Base-by-base conservation (phyloP, 2,329 filamentous ascomycete species). In the Pezicula carpinea region DNA sequence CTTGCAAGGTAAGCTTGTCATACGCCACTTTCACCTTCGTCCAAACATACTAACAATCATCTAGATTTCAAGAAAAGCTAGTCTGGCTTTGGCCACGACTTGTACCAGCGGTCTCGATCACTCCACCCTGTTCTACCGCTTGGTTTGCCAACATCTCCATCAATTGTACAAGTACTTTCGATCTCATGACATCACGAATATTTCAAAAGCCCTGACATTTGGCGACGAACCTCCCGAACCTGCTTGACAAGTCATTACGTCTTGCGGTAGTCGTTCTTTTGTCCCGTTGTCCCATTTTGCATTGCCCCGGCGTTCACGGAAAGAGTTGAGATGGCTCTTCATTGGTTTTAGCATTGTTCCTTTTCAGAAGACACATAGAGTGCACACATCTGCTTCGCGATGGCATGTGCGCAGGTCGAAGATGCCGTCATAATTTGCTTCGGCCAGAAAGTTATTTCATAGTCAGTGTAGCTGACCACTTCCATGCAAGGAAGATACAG, bases 1-100 rank as follows among this genome's bases (percentile, higher is more conserved):
- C 73, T 76, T 95, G 64, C 88, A 90, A 76, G 87, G 87, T 90
- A 73, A 23, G 19, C 11, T 23, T 59, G 76, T 70, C 54, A 2
- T 22, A 6, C 14, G 17, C 17, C 10, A 3, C 34, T 11, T 11
- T 6, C 3, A 11, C n/a, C n/a, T 43, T 10, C 19, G 5, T 5
- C 34, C 19, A 21, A 23, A 13, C 15, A 19, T 31, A 39, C 56
- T 61, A 53, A 59, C 57, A 22, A 39, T 3, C 7, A 40, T 35
- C 5, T 26, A 65, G 63, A 65, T 54, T 65, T 65, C 54, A 65
- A 65, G 50, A 65, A 65, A 50, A 58, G 63, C 57, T 65, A 52
- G 62, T 53, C 51, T 53, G 48, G 51, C 53, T 53, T 29, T 46
- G 42, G 47, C 26, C 44, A 50, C 31, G 50, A 56, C 54, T 44